A percentile compares a stretch with the other conserved stretches of the same genome.
phyloP scores from a whole-genome alignment of 176 grass and related monocot genomes.

The Cenchrus americanus region DNA sequence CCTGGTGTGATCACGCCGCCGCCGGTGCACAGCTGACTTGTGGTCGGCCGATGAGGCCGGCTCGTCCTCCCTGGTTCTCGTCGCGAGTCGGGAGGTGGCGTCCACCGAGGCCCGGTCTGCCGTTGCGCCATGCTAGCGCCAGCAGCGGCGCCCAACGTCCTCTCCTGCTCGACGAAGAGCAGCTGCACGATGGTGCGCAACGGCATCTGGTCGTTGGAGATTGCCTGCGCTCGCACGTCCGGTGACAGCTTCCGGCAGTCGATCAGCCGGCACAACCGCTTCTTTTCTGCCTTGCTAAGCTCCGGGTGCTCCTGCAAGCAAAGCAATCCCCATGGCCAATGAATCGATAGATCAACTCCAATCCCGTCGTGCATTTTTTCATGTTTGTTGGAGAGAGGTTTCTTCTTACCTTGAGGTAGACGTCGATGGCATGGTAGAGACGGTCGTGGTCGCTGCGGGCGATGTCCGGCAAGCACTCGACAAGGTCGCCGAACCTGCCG shows the following conservation, averaged over 20 bases:
- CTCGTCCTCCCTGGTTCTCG: constrained; percentile 42
- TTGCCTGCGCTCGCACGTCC: constrained; percentile 66
- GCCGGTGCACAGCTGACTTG: constrained; percentile 50
- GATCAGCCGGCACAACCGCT: constrained; percentile 78
- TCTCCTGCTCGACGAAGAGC: constrained; percentile 91
- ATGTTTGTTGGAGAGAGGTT: not conserved
- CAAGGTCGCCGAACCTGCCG: constrained; percentile 72
- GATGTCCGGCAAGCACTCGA: constrained; percentile 71
- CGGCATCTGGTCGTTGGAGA: constrained; percentile 83
- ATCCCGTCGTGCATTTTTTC: not conserved
- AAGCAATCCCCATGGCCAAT: not conserved
- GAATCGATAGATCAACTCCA: not conserved
- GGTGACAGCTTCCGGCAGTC: constrained; percentile 82
- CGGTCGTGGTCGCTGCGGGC: constrained; percentile 68
- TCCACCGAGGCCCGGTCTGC: constrained; percentile 13
- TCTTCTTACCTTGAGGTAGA: constrained; percentile 63
- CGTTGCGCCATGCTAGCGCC: constrained; percentile 37
- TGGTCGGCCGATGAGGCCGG: constrained; percentile 24
- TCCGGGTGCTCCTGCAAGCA: constrained; percentile 71
- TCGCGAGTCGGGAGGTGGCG: constrained; percentile 11
- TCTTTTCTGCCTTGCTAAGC: constrained; percentile 83
- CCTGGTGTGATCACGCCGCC: constrained; percentile 14
- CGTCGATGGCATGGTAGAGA: constrained; percentile 82
- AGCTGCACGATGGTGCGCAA: constrained; percentile 92
- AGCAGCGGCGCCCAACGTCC: not conserved